A percentile compares a stretch with the other conserved stretches of the same genome.
Conservation (phyloP, 2,329 filamentous ascomycete genomes). For the Fusarium veterinarium region DNA sequence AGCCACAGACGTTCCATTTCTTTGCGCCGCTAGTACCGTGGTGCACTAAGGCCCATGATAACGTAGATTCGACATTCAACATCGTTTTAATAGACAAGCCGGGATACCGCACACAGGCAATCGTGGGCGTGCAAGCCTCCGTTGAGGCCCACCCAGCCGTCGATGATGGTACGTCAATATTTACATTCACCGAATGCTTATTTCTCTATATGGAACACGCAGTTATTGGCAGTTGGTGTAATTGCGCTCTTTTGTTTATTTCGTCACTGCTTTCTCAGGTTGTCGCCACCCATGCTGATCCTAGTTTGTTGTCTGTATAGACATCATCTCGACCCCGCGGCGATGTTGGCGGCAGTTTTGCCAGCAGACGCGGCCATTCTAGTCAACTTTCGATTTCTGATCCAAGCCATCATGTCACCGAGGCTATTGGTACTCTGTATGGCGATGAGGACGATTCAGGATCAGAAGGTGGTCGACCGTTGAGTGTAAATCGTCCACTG, state of each 20-base stretch:
- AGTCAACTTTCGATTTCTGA: conserved; percentile 79
- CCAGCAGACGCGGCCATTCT: conserved; percentile 68
- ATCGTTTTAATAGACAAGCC: conserved; percentile 42
- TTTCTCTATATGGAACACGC: conserved; percentile 2
- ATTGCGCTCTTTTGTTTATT: conserved; percentile 7
- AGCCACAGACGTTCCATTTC: conserved; percentile 33
- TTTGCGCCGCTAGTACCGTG: conserved; percentile 41
- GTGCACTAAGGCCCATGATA: conserved; percentile 48
- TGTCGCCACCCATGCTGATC: conserved; percentile 41
- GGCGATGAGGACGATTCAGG: conserved; percentile 77
- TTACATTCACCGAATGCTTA: conserved; percentile 5
- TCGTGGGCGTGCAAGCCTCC: conserved; percentile 51
- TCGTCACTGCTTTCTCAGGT: background rate
- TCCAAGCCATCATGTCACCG: conserved; percentile 92
- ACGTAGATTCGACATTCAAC: conserved; percentile 34
- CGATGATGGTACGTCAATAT: conserved; percentile 62
- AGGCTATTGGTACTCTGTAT: conserved; percentile 92
- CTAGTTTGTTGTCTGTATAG: conserved; percentile 49
- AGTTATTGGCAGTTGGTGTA: background rate
- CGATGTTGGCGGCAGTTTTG: conserved; percentile 67
- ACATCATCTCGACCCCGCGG: conserved; percentile 68
- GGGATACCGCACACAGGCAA: conserved; percentile 42
- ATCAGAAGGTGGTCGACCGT: conserved; percentile 67
- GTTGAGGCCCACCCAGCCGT: conserved; percentile 53
- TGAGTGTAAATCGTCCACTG: conserved; percentile 75